Evolutionary conservation across 2,329 filamentous ascomycete species (phyloP).

Genomic region (Colletotrichum caudatum): DNA sequence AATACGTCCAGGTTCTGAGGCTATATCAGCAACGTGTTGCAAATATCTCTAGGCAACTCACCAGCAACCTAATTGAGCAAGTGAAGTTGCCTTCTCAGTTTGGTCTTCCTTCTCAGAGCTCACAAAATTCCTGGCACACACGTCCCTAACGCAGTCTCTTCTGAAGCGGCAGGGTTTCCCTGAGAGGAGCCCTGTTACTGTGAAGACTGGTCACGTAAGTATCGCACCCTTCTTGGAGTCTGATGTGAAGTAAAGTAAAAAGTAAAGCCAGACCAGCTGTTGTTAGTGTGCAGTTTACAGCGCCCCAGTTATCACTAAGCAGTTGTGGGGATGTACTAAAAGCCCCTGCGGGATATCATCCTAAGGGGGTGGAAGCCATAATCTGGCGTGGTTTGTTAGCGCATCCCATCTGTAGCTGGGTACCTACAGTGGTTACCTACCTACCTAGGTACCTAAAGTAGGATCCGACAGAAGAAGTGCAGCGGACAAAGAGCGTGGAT

Average conservation of each 20-base stretch:
- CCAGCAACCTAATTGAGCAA: background rate
- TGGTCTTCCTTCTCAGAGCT: background rate
- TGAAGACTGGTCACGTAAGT: background rate
- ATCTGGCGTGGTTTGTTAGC: slow-evolving; percentile 11
- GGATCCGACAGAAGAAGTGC: too few relatives aligned
- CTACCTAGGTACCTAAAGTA: too few relatives aligned
- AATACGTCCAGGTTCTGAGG: background rate
- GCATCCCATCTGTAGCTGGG: background rate
- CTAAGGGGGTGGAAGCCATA: background rate
- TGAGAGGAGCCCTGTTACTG: background rate
- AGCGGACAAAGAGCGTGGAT: background rate
- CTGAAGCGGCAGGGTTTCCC: background rate
- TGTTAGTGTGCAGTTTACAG: slow-evolving; percentile 16
- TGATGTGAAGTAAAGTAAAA: background rate
- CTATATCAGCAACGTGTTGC: slow-evolving; percentile 25
- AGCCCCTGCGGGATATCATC: background rate
- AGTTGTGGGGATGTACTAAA: slow-evolving; percentile 11
- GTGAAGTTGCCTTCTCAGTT: background rate
- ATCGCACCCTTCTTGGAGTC: background rate
- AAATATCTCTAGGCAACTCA: background rate
- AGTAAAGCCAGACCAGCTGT: background rate
- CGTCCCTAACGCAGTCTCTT: background rate
- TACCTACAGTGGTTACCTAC: background rate
- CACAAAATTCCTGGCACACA: too few relatives aligned
- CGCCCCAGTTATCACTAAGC: background rate